Evolutionary conservation across 116 monocot genomes (phyloP), one percentile per base, ranked within the genome.

Genomic region (Trichopus zeylanicus): DNA sequence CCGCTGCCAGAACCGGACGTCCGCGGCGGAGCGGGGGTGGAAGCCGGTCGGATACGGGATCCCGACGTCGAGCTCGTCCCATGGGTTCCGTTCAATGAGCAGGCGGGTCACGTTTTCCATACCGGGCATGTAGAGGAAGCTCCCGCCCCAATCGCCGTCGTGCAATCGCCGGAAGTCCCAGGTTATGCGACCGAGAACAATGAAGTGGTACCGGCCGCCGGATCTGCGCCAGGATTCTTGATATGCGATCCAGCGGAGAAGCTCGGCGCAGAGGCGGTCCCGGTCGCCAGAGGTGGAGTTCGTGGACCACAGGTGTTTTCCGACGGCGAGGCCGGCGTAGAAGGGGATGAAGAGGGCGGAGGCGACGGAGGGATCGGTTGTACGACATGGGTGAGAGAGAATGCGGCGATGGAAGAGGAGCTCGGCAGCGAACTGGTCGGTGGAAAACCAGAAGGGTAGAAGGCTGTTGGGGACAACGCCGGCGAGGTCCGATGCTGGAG

Each of bases 361-460:
- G 11, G 95, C 86, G 26, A 51, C 5, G 22, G 66, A 67, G 28
- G 83, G 70, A 49, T 81, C 46, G 8, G 15, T 3, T 20, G 91
- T 77, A n/a, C 81, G 72, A 77, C 97, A 97, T 6, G 35, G 76
- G 66, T 87, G 75, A 32, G 57, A 16, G 37, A 86, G 71, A 23
- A 81, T 61, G 61, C 90, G 83, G 29, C 67, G 62, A 59, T 90
- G 95, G 81, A 63, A 90, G 25, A 95, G 83, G 33, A 90, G 12
- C 67, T 87, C 95, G 7, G 70, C 75, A 29, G 73, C 65, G 77
- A 89, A 95, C 71, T 95, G 90, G 63, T 95, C 79, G 24, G 95
- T 90, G 39, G 81, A 53, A 62, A 57, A 84, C 87, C 90, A 95
- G 11, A 72, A 59, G 7, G 61, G 46, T 23, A 79, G 74, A 35